Evolutionary conservation across 1,139 yeast species (phyloP).

Genomic region (Suhomyces maxii): DNA sequence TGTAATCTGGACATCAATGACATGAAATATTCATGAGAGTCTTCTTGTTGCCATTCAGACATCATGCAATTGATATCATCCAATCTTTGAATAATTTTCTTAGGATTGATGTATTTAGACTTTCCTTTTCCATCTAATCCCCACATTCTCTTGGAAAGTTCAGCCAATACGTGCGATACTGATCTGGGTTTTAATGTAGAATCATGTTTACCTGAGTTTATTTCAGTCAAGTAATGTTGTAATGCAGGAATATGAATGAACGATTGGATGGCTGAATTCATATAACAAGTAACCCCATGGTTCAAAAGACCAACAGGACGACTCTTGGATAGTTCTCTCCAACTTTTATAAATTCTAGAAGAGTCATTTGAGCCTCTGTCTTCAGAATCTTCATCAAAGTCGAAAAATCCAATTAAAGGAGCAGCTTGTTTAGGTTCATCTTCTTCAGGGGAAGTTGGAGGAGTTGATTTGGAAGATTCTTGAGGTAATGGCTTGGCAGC

Average conservation of each 20-base stretch:
- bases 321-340: slow-evolving; percentile 49
- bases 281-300: slow-evolving; percentile 95
- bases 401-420: slow-evolving; percentile 41
- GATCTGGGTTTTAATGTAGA: slow-evolving; percentile 52
- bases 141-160: slow-evolving; percentile 70
- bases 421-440: slow-evolving; percentile 13
- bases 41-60: slow-evolving; percentile 98
- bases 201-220: slow-evolving; percentile 52
- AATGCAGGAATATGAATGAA: slow-evolving; percentile 88
- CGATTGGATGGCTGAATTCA: slow-evolving; percentile 92
- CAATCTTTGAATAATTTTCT: slow-evolving; percentile 66
- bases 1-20: slow-evolving; percentile 82
- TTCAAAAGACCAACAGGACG: slow-evolving; percentile 79
- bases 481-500: slow-evolving; percentile 4
- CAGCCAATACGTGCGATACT: slow-evolving; percentile 73
- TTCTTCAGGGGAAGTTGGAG: slow-evolving; percentile 50
- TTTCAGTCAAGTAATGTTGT: slow-evolving; percentile 75
- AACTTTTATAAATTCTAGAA: slow-evolving; percentile 55
- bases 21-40: slow-evolving; percentile 96
- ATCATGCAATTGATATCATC: slow-evolving; percentile 92
- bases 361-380: slow-evolving; percentile 64
- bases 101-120: slow-evolving; percentile 61
- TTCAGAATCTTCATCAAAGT: slow-evolving; percentile 49
- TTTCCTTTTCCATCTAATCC: slow-evolving; percentile 31
- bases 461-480: slow-evolving; percentile 22